Base-by-base conservation (phyloP, 495 filamentous ascomycete genomes). In the Lineolata rhizophorae region DNA sequence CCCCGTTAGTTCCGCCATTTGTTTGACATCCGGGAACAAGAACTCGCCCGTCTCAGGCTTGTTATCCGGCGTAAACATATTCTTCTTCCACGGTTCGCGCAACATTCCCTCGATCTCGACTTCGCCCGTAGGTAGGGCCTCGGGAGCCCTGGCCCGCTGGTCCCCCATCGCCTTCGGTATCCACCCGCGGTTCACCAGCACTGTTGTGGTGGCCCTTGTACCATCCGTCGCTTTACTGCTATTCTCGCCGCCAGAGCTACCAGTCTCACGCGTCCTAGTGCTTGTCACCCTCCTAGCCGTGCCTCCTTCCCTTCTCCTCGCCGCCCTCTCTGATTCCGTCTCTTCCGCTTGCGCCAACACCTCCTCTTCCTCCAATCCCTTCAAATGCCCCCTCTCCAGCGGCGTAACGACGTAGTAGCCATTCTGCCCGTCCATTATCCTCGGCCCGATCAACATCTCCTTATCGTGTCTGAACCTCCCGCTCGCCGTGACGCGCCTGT, bases 1-100 rank as follows among this genome's bases (percentile, higher is more conserved):
- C 1, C 77, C 81, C 27, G 72, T 72, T 43, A 81, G 53, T 25
- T 57, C 58, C n/a, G 87, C 87, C 87, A 97, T 97, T 60, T 93
- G 64, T 43, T 66, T 50, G 27, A 97, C 76, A 51, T 94, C 90
- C 1, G 87, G 85, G 41, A 95, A 97, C 52, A 93, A 87, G 46
- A 87, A 97, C 54, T 78, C 75, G 32, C 70, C 69, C 36, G 62
- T 64, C 38, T 84, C 72, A 0, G 84, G 83, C 37, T 67, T 57
- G 43, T 95, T 97, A 0, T 72, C 71, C 0, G 87, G 87, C 35
- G 87, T 97, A 46, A 97, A 97, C 64, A 83, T 73, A 46, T 97
- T 97, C 65, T 40, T 90, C 63, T 82, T 78, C 72, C 79, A 90
- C 18, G 90, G 85, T 57, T 83, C 68, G 33, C 87, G 54, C 46